Conservation (phyloP, 176 grass and related monocot species). For the Juncus effusus region DNA sequence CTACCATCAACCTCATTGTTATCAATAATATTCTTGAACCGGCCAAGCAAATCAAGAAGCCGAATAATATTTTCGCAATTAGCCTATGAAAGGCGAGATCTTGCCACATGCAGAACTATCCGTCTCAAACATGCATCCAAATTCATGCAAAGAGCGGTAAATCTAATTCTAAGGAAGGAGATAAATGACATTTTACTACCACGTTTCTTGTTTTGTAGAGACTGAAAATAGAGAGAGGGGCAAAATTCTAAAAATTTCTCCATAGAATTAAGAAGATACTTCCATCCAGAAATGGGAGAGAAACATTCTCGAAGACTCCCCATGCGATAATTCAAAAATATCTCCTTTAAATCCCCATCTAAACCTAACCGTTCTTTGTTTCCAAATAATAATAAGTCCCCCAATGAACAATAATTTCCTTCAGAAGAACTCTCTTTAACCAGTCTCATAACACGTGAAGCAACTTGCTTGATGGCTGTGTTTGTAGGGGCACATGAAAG, state of each 20-base stretch:
- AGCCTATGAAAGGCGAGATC: conserved; percentile 36
- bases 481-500: conserved; percentile 62
- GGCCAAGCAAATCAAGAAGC: conserved; percentile 42
- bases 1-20: conserved; percentile 15
- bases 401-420: conserved; percentile 29
- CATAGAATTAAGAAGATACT: conserved; percentile 36
- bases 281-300: conserved; percentile 60
- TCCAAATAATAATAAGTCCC: conserved; percentile 61
- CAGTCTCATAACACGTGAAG: conserved; percentile 30
- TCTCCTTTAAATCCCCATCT: conserved; percentile 39
- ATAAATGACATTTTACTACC: conserved; percentile 33
- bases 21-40: conserved; percentile 32
- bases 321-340: conserved; percentile 60
- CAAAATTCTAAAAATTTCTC: conserved; percentile 41
- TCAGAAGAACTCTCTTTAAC: conserved; percentile 27
- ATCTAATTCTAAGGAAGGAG: conserved; percentile 36
- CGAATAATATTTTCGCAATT: conserved; percentile 40
- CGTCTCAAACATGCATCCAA: conserved; percentile 47
- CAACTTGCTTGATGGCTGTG: conserved; percentile 37
- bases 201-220: background rate
- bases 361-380: conserved; percentile 45
- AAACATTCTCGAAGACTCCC: conserved; percentile 46
- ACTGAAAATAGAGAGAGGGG: conserved; percentile 35
- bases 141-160: conserved; percentile 29
- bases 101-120: conserved; percentile 50